Conservation (phyloP, 1,284 basidiomycete genomes). For the Rhodofomes roseus region DNA sequence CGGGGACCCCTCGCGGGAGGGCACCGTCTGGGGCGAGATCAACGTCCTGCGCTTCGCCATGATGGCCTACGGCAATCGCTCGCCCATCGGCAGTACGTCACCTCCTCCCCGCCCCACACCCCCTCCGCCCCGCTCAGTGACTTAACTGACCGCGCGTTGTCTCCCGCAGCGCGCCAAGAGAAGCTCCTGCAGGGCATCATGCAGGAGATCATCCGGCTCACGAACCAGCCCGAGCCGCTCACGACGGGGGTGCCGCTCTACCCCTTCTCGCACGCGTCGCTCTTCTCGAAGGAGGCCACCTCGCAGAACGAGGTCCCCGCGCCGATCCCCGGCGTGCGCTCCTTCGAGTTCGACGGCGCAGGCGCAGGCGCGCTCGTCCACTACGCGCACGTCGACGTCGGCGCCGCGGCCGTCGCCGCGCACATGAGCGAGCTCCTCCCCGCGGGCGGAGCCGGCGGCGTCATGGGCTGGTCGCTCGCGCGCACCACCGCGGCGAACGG, state of each 20-base stretch:
- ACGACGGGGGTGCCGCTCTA: slow-evolving; percentile 76
- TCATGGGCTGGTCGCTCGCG: not conserved
- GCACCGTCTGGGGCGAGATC: slow-evolving; percentile 79
- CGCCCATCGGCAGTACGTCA: slow-evolving; percentile 75
- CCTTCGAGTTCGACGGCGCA: slow-evolving; percentile 21
- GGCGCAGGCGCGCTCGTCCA: not conserved
- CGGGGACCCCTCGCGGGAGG: slow-evolving; percentile 64
- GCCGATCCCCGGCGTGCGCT: slow-evolving; percentile 29
- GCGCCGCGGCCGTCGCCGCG: not conserved
- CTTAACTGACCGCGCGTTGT: not conserved
- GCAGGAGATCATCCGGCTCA: slow-evolving; percentile 79
- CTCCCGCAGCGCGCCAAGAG: slow-evolving; percentile 65
- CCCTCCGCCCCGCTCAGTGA: not conserved
- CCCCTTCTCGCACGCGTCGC: slow-evolving; percentile 66
- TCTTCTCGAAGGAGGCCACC: slow-evolving; percentile 43
- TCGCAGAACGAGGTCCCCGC: slow-evolving; percentile 23
- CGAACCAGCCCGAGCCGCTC: slow-evolving; percentile 70
- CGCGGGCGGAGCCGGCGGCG: not conserved
- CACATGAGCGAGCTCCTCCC: not conserved
- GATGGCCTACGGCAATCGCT: slow-evolving; percentile 71
- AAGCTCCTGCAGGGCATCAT: slow-evolving; percentile 76
- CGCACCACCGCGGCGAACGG: not conserved
- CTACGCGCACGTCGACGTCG: not conserved
- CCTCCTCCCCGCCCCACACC: not conserved
- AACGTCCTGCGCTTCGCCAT: slow-evolving; percentile 77